These are phyloP conservation scores for Adansonia rubrostipa DNA, from an alignment of 441 rosid species.

Conservation along the genomic window DNA sequence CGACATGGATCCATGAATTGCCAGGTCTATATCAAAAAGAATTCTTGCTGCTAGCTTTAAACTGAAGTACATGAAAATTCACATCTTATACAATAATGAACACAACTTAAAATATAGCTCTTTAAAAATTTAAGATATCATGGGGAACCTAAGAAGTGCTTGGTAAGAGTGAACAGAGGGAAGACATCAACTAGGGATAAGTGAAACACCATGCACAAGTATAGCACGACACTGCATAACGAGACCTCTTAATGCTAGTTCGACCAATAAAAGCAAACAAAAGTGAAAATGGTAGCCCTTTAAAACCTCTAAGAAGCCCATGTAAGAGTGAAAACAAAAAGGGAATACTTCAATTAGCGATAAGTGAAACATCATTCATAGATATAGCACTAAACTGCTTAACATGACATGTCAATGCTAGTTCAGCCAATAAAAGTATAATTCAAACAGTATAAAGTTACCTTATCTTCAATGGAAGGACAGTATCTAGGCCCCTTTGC, in stretches of 20 bases:
- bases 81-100: constrained; percentile 3
- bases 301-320: not conserved
- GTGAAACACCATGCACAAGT: not conserved
- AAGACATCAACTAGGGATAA: not conserved
- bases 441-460: constrained; percentile 28
- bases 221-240: not conserved
- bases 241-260: not conserved
- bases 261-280: constrained; percentile 1
- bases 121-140: constrained; percentile 6
- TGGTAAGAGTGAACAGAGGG: constrained; percentile 5
- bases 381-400: not conserved
- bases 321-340: not conserved
- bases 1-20: too few species aligned
- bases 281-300: not conserved
- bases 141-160: not conserved
- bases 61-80: not conserved
- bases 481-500: constrained; percentile 99
- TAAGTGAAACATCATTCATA: not conserved
- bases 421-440: constrained; percentile 5
- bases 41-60: not conserved
- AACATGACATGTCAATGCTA: not conserved
- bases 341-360: not conserved
- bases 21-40: not conserved
- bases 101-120: not conserved
- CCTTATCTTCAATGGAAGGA: constrained; percentile 99